These are phyloP conservation scores for Blastobotrys illinoisensis DNA, from an alignment of 1,139 yeast species.

Conservation along the genomic window DNA sequence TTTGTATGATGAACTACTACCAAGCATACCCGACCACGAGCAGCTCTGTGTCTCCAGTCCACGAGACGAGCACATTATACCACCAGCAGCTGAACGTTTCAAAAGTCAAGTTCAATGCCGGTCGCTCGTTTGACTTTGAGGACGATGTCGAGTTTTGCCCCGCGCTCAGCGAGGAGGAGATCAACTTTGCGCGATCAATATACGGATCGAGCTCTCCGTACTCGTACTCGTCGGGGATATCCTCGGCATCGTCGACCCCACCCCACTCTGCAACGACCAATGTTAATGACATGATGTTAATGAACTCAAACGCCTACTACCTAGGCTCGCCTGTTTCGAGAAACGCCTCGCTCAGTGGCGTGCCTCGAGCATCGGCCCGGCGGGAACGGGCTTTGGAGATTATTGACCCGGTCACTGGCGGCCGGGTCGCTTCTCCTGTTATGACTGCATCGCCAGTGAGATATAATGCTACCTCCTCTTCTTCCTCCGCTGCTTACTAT, in stretches of 20 bases:
- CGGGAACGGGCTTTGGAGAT: constrained; percentile 57
- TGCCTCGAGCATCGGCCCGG: constrained; percentile 4
- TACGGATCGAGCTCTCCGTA: background rate
- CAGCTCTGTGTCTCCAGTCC: background rate
- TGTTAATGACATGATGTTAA: background rate
- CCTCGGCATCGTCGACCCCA: constrained; percentile 2
- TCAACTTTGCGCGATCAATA: constrained; percentile 7
- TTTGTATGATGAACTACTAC: constrained; percentile 6
- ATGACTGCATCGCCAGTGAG: constrained; percentile 1
- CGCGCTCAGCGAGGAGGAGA: constrained; percentile 31
- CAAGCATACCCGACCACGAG: background rate
- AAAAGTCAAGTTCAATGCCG: constrained; percentile 43
- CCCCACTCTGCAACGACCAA: constrained; percentile 10
- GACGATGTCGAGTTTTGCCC: constrained; percentile 69
- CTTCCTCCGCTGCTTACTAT: constrained; percentile 1
- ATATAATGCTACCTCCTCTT: background rate
- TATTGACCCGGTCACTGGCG: constrained; percentile 66
- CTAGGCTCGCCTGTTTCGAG: constrained; percentile 17
- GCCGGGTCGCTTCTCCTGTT: constrained; percentile 54
- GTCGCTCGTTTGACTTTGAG: constrained; percentile 58
- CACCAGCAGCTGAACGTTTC: constrained; percentile 1
- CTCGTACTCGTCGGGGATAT: background rate
- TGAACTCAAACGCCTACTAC: constrained; percentile 10
- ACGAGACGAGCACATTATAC: background rate
- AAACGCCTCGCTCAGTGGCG: constrained; percentile 4